Evolutionary conservation across 2,329 filamentous ascomycete species (phyloP), one percentile per base, ranked within the genome.

Genomic region (Elsinoe necatrix): DNA sequence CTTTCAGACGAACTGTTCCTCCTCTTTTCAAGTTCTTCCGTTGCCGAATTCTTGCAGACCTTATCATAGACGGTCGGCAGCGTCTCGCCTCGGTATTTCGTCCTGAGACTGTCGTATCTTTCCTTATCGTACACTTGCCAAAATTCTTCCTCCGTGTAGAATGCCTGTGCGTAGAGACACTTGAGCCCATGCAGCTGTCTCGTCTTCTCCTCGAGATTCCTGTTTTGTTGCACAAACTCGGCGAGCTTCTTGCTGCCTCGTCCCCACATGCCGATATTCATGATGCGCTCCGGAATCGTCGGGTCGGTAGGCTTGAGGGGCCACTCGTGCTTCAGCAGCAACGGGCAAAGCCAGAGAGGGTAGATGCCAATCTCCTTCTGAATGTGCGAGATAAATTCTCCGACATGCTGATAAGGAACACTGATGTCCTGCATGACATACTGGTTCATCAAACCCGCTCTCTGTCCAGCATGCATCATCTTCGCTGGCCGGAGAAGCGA

Each of bases 151-250:
- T 86, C 80, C n/a, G 80, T 78, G 69, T 93, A 93, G 72, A 90
- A 95, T 0, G 87, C 86, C 65, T 92, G 86, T 2, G 89, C 88
- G 69, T 95, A 95, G 11, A 95, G 75, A 86, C 88, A 93, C 73
- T 95, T 95, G 74, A 86, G 81, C 1, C 89, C 89, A 47, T 84
- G 83, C 0, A 93, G 78, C 61, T 82, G 77, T 48, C 75, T 74
- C 3, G 91, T 79, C 66, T 86, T 85, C 18, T 74, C 72, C 72
- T 95, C 89, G 18, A 95, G 76, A 42, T 77, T 77, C 29, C 85
- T 80, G 70, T 95, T 95, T 63, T 81, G 80, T 37, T 71, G 67
- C 1, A 91, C 75, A 64, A 91, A 91, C n/a, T 77, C 75, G 1
- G 71, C 69, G 55, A 71, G 64, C 50, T 79, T 67, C 1, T 74